Base-by-base conservation (phyloP, 148 eudicot species). In the Cornus florida region DNA sequence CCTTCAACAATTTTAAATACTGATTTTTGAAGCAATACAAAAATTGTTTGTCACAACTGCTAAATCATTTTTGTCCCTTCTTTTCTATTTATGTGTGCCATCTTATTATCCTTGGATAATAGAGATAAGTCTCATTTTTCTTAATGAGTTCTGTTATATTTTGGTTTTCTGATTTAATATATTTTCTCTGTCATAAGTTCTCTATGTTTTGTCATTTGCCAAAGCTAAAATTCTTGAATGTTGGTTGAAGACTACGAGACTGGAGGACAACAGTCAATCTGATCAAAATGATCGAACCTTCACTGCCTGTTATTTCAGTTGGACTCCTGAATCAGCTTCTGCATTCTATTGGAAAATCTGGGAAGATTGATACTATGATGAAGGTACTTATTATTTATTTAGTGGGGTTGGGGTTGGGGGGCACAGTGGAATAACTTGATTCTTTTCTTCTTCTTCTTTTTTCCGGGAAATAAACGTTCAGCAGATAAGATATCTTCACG, bases 321-420 rank as follows among this genome's bases (percentile, higher is more conserved):
- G 99, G 99, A 79, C 82, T 89, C 82, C 74, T 92, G 76, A 93
- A 96, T 87, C 97, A 89, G 74, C 84, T 96, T 82, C 82, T 96
- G 80, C 92, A 89, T 78, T 86, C 87, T 74, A 83, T 93, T 77
- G 99, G 99, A 77, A 93, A 90, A 87, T 84, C 86, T 76, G 99
- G 99, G 84, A 96, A 90, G 80, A 82, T 81, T 31, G 98, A 94
- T 80, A 85, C 81, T 79, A 93, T 91, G 98, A 92, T 96, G 92
- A 96, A 91, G 99, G 99, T 96, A 86, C 20, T 62, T n/a, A 2
- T 17, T 14, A 8, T 17, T 57, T 57, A 8, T 57, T 57, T 48
- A 3, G 53, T 8, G 53, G 53, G 53, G 53, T 8, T 1, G 53
- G 53, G 53, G 10, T 48, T n/a, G 28, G 28, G n/a, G 28, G 28